These are phyloP conservation scores for Hemileccinum impolitum DNA, from an alignment of 768 basidiomycete genomes.

Conservation along the genomic window DNA sequence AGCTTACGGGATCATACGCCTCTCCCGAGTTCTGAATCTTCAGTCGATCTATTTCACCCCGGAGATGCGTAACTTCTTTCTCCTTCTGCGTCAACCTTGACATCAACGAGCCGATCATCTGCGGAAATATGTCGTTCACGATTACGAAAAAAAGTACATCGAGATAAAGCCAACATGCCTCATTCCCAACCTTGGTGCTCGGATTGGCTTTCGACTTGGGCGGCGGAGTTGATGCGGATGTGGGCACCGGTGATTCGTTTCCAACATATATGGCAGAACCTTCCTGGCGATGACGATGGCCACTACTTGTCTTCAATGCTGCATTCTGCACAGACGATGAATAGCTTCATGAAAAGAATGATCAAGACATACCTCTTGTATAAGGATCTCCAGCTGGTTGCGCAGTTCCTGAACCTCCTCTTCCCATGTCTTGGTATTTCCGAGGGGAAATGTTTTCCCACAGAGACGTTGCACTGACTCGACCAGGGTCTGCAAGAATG, in stretches of 20 bases:
- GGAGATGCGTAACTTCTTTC: conserved; percentile 74
- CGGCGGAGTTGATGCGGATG: conserved; percentile 16
- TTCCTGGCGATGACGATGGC: conserved; percentile 10
- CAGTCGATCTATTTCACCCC: conserved; percentile 64
- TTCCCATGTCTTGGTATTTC: conserved; percentile 41
- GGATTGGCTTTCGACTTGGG: conserved; percentile 34
- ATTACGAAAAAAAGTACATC: not conserved
- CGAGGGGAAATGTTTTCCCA: conserved; percentile 58
- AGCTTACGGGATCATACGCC: conserved; percentile 55
- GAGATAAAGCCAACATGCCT: conserved; percentile 38
- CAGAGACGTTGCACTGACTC: conserved; percentile 64
- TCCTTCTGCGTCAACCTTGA: conserved; percentile 83
- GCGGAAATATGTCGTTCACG: not conserved
- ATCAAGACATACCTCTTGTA: conserved; percentile 52
- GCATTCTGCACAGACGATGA: conserved; percentile 9
- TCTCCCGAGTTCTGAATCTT: conserved; percentile 57
- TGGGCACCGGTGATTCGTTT: conserved; percentile 1
- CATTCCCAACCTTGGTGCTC: conserved; percentile 47
- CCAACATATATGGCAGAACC: conserved; percentile 18
- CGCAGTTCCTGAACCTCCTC: conserved; percentile 62
- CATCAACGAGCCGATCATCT: conserved; percentile 71
- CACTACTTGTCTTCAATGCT: not conserved
- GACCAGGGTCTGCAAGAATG: conserved; percentile 58
- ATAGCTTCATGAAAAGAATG: not conserved
- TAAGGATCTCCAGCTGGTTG: conserved; percentile 58